These are phyloP conservation scores for Fagopyrum tataricum DNA, from an alignment of 148 eudicot genomes.

Conservation along the genomic window DNA sequence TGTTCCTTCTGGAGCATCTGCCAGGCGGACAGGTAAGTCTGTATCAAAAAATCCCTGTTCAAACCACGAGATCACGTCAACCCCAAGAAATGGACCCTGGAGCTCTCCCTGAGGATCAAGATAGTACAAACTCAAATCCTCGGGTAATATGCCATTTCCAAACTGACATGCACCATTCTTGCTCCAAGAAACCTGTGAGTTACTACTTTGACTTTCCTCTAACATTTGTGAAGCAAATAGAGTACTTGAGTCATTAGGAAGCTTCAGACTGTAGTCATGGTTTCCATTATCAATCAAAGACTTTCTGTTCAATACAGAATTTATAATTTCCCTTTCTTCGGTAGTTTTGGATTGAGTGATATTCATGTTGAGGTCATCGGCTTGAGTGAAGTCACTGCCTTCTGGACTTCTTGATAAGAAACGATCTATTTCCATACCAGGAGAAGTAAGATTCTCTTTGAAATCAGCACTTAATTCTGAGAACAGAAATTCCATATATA, in stretches of 20 bases:
- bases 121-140: conserved; percentile 74
- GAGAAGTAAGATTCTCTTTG: conserved; percentile 25
- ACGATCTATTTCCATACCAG: conserved; percentile 22
- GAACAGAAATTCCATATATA: conserved; percentile 15
- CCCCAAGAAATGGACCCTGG: conserved; percentile 97
- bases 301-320: conserved; percentile 24
- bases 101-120: conserved; percentile 91
- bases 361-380: conserved; percentile 21
- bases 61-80: conserved; percentile 90
- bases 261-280: conserved; percentile 26
- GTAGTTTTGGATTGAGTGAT: conserved; percentile 25
- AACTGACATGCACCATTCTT: conserved; percentile 23
- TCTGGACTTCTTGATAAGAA: conserved; percentile 16
- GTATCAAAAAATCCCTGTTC: conserved; percentile 93
- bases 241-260: conserved; percentile 44
- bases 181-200: conserved; percentile 25
- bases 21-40: conserved; percentile 71
- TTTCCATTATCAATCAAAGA: conserved; percentile 20
- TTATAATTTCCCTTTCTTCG: conserved; percentile 20
- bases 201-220: conserved; percentile 35
- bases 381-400: conserved; percentile 13
- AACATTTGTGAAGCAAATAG: conserved; percentile 17
- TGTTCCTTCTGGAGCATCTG: conserved; percentile 64
- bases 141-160: conserved; percentile 43
- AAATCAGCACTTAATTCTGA: conserved; percentile 25